Evolutionary conservation across 192 early-diverging fungal species (phyloP).

Genomic region (Funneliformis geosporum): DNA sequence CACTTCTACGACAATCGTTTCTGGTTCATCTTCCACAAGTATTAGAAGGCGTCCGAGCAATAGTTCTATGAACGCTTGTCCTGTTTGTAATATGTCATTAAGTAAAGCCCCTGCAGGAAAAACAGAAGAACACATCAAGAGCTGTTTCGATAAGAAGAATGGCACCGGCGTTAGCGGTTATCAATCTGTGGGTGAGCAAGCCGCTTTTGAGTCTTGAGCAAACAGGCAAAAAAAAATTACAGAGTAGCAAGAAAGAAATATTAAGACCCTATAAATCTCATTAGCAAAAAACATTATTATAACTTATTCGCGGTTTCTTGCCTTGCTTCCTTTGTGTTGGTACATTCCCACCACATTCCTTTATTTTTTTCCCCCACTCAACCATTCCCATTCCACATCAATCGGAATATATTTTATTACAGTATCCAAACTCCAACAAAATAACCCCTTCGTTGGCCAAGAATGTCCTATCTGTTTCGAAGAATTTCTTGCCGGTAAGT

Average conservation of each 20-base stretch:
- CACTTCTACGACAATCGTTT: neutral
- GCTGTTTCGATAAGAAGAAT: slow-evolving; percentile 56
- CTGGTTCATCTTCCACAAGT: neutral
- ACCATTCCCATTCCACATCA: neutral
- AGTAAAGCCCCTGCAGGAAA: slow-evolving; percentile 46
- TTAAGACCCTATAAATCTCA: neutral
- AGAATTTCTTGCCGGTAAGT: slow-evolving; percentile 75
- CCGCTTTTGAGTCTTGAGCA: slow-evolving; percentile 4
- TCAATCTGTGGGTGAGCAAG: slow-evolving; percentile 64
- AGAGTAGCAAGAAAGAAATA: slow-evolving; percentile 16
- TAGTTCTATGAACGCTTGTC: slow-evolving; percentile 72
- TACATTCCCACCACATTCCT: neutral
- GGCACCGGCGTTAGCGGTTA: slow-evolving; percentile 51
- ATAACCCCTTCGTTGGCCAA: slow-evolving; percentile 64
- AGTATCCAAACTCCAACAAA: slow-evolving; percentile 62
- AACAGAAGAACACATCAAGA: slow-evolving; percentile 60
- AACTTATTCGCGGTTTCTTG: slow-evolving; percentile 6
- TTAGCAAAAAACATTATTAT: slow-evolving; percentile 17
- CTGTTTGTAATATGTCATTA: slow-evolving; percentile 62
- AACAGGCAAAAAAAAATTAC: neutral
- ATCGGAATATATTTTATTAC: neutral
- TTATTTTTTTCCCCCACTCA: neutral
- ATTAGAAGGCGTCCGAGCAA: slow-evolving; percentile 39
- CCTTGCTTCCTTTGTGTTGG: slow-evolving; percentile 15
- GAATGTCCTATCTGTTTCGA: slow-evolving; percentile 97